Evolutionary conservation across 2,329 filamentous ascomycete species (phyloP), one percentile per base, ranked within the genome.

Genomic region (Aureobasidium sp.): DNA sequence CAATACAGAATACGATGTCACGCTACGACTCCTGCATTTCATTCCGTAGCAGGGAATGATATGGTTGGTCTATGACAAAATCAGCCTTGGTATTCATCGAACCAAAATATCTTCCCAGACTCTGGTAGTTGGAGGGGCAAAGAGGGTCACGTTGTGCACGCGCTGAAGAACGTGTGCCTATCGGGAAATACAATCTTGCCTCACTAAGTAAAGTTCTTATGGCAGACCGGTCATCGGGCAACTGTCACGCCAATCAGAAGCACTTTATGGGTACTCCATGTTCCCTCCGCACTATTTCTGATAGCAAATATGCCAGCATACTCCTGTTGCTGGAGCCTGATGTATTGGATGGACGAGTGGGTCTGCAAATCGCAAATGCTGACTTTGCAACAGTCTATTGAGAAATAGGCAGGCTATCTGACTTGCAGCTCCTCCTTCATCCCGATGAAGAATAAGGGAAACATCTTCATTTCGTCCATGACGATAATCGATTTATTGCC

Each of bases 371-470:
- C 8, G 15, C 21, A 21, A n/a, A 45, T 48, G 54, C 54, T 59
- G 41, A 59, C 54, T 48, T 39, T 16, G 34, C 54, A 59, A 32
- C 44, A 48, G 54, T 47, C 54, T 48, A 59, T 59, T 48, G 54
- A 11, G 39, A 57, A 47, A 27, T 5, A 54, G 44, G 42, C 54
- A 59, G 54, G 48, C 44, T 13, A 41, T 48, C 54, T 59, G 34
- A 52, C 58, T 42, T 42, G 48, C 58, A 60, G 45, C 45, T 52
- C n/a, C 21, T 16, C 36, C 58, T 39, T 39, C 48, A n/a, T 21
- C 54, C 34, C 42, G 41, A 48, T 48, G 8, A 29, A 59, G 44
- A 39, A 29, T 16, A 5, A 52, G 45, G 36, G 9, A 30, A 13
- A 5, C 8, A 39, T 21, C 21, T 21, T 21, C 21, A 21, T 21